Percentiles rank a stretch among this genome's conserved stretches.
Conservation (phyloP, 75 land plant species). For the Pinus tabuliformis region DNA sequence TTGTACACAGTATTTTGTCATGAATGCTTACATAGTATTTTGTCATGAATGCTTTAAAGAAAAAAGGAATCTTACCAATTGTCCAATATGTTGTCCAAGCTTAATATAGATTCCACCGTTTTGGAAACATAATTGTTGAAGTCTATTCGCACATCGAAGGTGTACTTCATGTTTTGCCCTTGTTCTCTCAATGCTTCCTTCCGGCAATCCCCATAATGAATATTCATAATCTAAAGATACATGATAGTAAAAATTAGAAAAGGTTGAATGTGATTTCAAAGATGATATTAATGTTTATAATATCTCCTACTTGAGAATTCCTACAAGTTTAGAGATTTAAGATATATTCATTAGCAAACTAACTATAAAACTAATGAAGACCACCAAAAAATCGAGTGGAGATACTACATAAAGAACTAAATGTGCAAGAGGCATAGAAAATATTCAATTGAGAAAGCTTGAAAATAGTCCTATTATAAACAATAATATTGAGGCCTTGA, state of each 20-base stretch:
- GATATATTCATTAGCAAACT: constrained; percentile 3
- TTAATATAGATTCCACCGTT: constrained; percentile 99
- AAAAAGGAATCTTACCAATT: constrained; percentile 56
- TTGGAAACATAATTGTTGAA: constrained; percentile 82
- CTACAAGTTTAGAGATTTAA: background rate
- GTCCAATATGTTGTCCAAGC: constrained; percentile 96
- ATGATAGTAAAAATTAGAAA: constrained; percentile 1
- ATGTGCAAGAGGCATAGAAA: background rate
- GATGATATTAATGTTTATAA: too few relatives aligned
- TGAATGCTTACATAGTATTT: background rate
- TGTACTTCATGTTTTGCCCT: constrained; percentile 78
- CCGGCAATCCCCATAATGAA: constrained; percentile 74
- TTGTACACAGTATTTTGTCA: background rate
- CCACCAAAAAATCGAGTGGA: background rate
- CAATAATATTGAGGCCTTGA: too few relatives aligned
- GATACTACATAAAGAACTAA: background rate
- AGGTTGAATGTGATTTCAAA: background rate
- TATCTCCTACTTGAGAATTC: background rate
- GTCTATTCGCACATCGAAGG: constrained; percentile 66
- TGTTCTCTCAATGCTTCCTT: constrained; percentile 61
- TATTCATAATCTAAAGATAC: constrained; percentile 77
- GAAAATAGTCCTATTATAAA: background rate
- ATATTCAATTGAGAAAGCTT: background rate
- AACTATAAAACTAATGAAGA: background rate
- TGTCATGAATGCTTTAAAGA: background rate